Evolutionary conservation across 768 basidiomycete species (phyloP), one percentile per base, ranked within the genome.

Genomic region (Amanita rimosa): DNA sequence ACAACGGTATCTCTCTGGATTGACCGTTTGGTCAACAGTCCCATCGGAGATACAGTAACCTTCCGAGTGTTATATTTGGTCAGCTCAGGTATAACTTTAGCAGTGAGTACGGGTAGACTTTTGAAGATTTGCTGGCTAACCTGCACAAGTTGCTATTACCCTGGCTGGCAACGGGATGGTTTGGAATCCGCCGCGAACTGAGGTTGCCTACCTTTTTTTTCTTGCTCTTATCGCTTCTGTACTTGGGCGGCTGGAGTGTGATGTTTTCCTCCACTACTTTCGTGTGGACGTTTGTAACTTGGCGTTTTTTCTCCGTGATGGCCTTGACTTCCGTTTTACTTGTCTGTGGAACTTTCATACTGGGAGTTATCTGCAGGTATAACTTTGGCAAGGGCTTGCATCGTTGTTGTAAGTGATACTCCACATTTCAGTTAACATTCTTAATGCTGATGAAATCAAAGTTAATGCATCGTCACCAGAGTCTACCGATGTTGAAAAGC

Each of bases 361-460:
- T 89, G 41, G 87, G 83, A 2, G 55, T 86, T 31, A 54, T 81
- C 52, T 88, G 85, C 60, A 73, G 79, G 31, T 60, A 76, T 57
- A 88, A 89, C 67, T 89, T 89, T 56, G 83, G 81, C 50, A 85
- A 83, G 61, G 86, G 86, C 19, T 67, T 90, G 50, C 64, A 72
- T 49, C 73, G 72, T 17, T 81, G 82, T 61, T 65, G 85, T 88
- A 53, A 66, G 84, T 67, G 7, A 13, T 16, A 37, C 16, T 16
- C 26, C 44, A 45, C 22, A 9, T n/a, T 27, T n/a, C n/a, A n/a
- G n/a, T n/a, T 17, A 10, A 27, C 27, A 17, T n/a, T 31, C 27
- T 16, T 17, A 10, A 43, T 27, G 6, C 41, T 43, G 26, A 43
- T 29, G 26, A 27, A 16, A 16, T 16, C 8, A n/a, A 27, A 43